These are phyloP conservation scores for Chlamydomonas eustigma DNA, from an alignment of 139 green algal genomes.

Conservation along the genomic window DNA sequence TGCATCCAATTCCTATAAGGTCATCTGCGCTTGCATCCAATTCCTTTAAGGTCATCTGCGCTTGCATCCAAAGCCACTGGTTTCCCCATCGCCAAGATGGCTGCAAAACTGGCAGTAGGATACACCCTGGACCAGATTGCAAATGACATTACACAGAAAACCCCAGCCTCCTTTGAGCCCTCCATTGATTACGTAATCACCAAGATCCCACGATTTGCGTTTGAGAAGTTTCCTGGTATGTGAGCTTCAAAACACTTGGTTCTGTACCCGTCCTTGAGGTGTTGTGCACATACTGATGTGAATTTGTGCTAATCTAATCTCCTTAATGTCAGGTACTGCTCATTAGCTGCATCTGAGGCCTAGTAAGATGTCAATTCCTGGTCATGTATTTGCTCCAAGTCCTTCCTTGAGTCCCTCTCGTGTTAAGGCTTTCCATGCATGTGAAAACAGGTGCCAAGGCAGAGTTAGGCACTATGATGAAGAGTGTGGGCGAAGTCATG, in stretches of 20 bases:
- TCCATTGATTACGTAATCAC: constrained; percentile 99
- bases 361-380: no score
- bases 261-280: no score
- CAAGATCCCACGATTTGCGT: constrained; percentile 89
- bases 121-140: constrained; percentile 95
- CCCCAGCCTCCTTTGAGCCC: constrained; percentile 97
- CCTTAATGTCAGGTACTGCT: no score
- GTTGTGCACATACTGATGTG: no score
- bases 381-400: no score
- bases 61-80: constrained; percentile 96
- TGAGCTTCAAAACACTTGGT: no score
- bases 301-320: no score
- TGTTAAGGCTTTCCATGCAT: no score
- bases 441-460: constrained; percentile 75
- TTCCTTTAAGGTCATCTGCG: constrained; percentile 86
- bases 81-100: constrained; percentile 99
- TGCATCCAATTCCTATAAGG: no score
- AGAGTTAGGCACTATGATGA: constrained; percentile 91
- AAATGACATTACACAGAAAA: constrained; percentile 99
- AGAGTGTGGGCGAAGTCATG: constrained; percentile 97
- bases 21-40: no score
- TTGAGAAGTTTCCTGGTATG: constrained; percentile 98
- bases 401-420: no score
- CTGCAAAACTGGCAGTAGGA: constrained; percentile 93
- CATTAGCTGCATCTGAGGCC: no score